A percentile compares a stretch with the other conserved stretches of the same genome.
Conservation (phyloP, 345 rosid species). For the Lepidium didymum region DNA sequence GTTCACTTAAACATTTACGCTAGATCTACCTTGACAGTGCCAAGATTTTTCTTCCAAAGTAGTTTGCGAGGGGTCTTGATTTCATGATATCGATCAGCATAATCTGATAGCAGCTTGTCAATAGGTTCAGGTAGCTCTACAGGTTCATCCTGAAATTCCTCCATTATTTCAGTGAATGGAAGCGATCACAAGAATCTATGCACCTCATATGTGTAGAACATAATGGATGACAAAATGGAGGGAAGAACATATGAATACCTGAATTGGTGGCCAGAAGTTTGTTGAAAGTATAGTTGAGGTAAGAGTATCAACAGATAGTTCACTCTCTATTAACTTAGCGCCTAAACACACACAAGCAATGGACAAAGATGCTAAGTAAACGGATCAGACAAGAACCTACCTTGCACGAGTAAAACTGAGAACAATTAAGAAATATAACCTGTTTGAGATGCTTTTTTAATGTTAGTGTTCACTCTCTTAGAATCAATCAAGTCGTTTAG, state of each 20-base stretch:
- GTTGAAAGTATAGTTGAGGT: constrained; percentile 83
- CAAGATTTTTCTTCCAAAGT: constrained; percentile 96
- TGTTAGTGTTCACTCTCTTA: constrained; percentile 82
- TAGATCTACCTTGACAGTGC: constrained; percentile 70
- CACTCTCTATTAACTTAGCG: constrained; percentile 36
- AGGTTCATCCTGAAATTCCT: constrained; percentile 68
- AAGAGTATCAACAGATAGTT: constrained; percentile 50
- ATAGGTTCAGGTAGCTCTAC: constrained; percentile 63
- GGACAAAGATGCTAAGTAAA: background rate
- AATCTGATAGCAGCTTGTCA: constrained; percentile 71
- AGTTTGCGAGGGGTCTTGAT: constrained; percentile 94
- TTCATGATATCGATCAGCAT: constrained; percentile 68
- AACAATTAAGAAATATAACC: constrained; percentile 31
- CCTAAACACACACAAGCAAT: constrained; percentile 31
- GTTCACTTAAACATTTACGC: background rate
- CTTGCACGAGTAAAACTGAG: background rate
- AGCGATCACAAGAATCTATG: background rate
- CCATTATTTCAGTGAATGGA: background rate
- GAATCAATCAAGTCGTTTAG: constrained; percentile 94
- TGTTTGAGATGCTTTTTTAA: constrained; percentile 57
- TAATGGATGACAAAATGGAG: background rate
- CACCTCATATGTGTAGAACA: background rate
- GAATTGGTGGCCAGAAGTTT: constrained; percentile 98
- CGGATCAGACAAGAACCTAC: constrained; percentile 10
- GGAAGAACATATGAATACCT: constrained; percentile 35